phyloP scores from a whole-genome alignment of 23 red algal genomes.

The Gracilariopsis chorda region DNA sequence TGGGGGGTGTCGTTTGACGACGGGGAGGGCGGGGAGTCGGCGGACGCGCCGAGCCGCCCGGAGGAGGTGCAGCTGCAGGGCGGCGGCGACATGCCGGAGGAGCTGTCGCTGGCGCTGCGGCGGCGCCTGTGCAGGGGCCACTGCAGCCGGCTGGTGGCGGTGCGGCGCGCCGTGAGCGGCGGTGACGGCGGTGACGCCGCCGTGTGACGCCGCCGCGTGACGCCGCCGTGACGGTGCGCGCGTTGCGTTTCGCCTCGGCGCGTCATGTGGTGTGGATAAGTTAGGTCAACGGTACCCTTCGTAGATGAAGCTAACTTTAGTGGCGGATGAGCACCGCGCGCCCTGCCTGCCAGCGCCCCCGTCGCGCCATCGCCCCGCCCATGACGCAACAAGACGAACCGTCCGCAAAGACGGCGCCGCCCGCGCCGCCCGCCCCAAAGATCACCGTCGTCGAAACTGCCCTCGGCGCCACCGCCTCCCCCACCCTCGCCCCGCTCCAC shows the following conservation, averaged over 20 bases:
- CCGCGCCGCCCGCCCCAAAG: not conserved
- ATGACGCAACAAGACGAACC: too few species aligned
- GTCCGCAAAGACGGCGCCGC: too few species aligned
- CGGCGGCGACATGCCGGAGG: not conserved
- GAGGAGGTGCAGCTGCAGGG: not conserved
- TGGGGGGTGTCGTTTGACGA: not conserved
- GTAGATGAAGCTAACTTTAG: too few species aligned
- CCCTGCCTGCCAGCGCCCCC: too few species aligned
- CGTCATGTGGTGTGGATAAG: too few species aligned
- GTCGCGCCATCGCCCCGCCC: too few species aligned
- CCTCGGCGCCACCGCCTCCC: not conserved
- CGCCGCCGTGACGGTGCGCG: too few species aligned
- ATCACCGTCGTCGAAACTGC: slow-evolving; percentile 9
- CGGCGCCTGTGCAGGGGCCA: not conserved
- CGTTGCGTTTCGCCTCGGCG: too few species aligned
- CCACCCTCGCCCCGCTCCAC: not conserved
- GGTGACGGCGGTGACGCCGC: not conserved
- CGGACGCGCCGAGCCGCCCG: not conserved
- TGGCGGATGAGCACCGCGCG: too few species aligned
- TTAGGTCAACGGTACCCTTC: too few species aligned
- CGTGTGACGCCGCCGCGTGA: not conserved
- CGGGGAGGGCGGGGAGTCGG: not conserved
- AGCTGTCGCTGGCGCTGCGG: not conserved
- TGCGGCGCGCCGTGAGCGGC: not conserved
- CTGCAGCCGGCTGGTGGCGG: not conserved